Conservation (phyloP, 768 basidiomycete genomes). For the Suillus brevipes region DNA sequence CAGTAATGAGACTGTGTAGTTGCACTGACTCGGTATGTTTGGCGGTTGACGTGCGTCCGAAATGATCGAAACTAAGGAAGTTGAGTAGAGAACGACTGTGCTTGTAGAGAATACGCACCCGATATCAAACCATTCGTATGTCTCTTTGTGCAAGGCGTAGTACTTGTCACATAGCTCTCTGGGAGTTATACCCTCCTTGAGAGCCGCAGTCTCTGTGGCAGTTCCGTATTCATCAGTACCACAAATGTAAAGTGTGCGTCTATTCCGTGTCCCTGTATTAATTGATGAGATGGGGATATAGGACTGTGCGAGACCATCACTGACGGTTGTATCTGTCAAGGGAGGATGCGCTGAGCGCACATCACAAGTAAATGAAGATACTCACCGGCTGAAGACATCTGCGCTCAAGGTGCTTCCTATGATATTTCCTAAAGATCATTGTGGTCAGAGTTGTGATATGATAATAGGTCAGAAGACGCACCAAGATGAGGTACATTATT, state of each 20-base stretch:
- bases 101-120: slow-evolving; percentile 48
- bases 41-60: slow-evolving; percentile 91
- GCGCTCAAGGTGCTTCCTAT: slow-evolving; percentile 97
- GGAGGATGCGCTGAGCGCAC: slow-evolving; percentile 7
- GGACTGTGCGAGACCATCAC: slow-evolving; percentile 31
- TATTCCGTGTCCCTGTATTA: slow-evolving; percentile 64
- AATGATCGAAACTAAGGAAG: slow-evolving; percentile 80
- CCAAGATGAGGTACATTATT: slow-evolving; percentile 98
- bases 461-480: slow-evolving; percentile 33
- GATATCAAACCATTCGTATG: slow-evolving; percentile 98
- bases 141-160: slow-evolving; percentile 81
- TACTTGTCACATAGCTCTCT: slow-evolving; percentile 89
- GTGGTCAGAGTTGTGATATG: neutral
- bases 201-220: slow-evolving; percentile 95
- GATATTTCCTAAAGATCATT: slow-evolving; percentile 61
- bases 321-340: slow-evolving; percentile 58
- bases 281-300: neutral
- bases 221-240: slow-evolving; percentile 99
- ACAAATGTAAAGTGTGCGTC: slow-evolving; percentile 90
- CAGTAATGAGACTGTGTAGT: neutral
- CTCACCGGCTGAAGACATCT: slow-evolving; percentile 92
- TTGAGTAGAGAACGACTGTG: neutral
- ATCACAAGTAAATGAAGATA: slow-evolving; percentile 14
- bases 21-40: slow-evolving; percentile 78
- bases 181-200: slow-evolving; percentile 83